Evolutionary conservation across 257 asterid species (phyloP).

Genomic region (Scutellaria minor): DNA sequence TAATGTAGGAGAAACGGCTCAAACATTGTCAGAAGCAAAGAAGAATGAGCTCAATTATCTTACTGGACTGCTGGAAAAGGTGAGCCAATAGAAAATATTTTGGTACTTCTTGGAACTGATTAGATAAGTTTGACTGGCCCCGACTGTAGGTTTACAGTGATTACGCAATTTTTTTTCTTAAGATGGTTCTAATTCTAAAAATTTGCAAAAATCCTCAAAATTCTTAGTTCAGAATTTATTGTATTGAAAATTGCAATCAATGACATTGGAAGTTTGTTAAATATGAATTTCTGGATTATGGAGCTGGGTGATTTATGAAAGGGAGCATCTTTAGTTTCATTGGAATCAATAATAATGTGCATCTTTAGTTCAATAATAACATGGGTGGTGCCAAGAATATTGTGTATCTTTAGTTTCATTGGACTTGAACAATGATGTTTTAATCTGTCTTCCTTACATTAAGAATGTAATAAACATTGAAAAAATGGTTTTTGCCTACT

Average conservation of each 20-base stretch:
- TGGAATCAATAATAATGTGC: too few relatives aligned
- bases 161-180: too few relatives aligned
- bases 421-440: background rate
- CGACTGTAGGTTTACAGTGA: background rate
- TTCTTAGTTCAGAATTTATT: conserved; percentile 25
- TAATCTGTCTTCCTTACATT: background rate
- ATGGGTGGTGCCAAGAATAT: background rate
- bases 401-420: conserved; percentile 1
- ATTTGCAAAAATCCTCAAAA: conserved; percentile 11
- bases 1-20: conserved; percentile 55
- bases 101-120: conserved; percentile 3
- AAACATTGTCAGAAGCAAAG: conserved; percentile 55
- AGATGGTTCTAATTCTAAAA: background rate
- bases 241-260: conserved; percentile 19
- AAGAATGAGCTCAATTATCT: conserved; percentile 58
- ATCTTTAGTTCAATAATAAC: background rate
- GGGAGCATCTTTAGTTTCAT: conserved; percentile 12
- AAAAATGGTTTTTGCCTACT: background rate
- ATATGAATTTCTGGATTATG: conserved; percentile 2
- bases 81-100: conserved; percentile 35
- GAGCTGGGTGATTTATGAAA: conserved; percentile 25
- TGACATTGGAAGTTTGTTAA: conserved; percentile 15
- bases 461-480: background rate
- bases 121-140: background rate
- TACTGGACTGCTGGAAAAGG: conserved; percentile 61